Conservation (phyloP, 2,329 filamentous ascomycete species). For the Herpotrichia juniperi region DNA sequence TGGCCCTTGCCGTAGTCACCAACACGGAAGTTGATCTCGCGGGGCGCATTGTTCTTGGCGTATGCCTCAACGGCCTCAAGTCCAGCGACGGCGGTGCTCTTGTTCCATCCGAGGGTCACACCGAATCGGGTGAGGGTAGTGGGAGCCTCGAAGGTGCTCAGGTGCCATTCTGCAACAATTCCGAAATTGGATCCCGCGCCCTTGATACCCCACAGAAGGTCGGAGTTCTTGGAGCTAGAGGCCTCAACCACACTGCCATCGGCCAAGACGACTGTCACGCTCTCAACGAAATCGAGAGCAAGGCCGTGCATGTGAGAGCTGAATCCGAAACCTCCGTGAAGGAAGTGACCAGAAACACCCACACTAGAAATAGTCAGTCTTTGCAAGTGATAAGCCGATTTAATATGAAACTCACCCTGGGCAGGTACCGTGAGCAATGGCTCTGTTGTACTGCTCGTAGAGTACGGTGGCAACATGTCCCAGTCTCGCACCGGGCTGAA, state of each 20-base stretch:
- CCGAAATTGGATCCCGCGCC: conserved; percentile 46
- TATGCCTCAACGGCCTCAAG: conserved; percentile 18
- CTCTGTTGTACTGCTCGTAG: conserved; percentile 26
- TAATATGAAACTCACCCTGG: conserved; percentile 46
- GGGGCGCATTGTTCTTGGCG: conserved; percentile 14
- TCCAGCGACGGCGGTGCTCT: conserved; percentile 15
- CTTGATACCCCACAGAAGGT: conserved; percentile 49
- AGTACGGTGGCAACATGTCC: conserved; percentile 27
- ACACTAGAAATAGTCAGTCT: conserved; percentile 12
- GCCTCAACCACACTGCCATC: conserved; percentile 43
- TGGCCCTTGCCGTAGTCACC: conserved; percentile 15
- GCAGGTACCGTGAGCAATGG: conserved; percentile 55
- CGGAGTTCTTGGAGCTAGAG: conserved; percentile 26
- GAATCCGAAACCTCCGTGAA: conserved; percentile 21
- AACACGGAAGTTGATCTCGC: conserved; percentile 19
- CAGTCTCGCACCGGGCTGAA: conserved; percentile 54
- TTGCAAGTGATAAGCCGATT: background rate
- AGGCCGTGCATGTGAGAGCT: conserved; percentile 18
- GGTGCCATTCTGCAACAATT: conserved; percentile 28
- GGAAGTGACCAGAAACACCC: conserved; percentile 16
- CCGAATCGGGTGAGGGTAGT: conserved; percentile 10
- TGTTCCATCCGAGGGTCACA: conserved; percentile 14
- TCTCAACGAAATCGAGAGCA: conserved; percentile 13
- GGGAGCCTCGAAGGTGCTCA: conserved; percentile 20
- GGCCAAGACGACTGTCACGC: conserved; percentile 32